These are phyloP conservation scores for Blastocystis sp. DNA, from an alignment of 352 stramenopile genomes.

Conservation along the genomic window DNA sequence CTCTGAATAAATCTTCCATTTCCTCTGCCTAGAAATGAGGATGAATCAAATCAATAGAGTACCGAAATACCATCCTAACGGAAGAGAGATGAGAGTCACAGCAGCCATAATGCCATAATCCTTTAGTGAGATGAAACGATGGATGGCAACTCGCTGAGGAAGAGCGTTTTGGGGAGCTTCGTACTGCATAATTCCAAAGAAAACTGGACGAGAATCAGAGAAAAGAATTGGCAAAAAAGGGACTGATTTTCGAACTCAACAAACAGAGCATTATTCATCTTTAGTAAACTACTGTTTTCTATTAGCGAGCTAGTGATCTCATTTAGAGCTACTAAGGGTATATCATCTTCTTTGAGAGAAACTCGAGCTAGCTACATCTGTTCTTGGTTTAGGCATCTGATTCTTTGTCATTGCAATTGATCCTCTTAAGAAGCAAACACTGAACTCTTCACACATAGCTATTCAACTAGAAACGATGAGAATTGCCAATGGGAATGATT, in stretches of 20 bases:
- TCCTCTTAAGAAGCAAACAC: no score
- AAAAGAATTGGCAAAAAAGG: not conserved
- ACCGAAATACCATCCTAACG: conserved; percentile 54
- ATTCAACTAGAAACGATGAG: no score
- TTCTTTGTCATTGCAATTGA: not conserved
- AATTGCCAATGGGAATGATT: no score
- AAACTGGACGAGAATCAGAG: conserved; percentile 5
- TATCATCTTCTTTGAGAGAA: not conserved
- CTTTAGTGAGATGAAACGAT: conserved; percentile 31
- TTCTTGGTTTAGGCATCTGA: not conserved
- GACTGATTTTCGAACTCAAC: not conserved
- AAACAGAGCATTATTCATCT: not conserved
- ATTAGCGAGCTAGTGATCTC: not conserved
- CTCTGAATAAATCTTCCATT: conserved; percentile 47
- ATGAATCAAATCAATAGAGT: not conserved
- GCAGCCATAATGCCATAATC: conserved; percentile 55
- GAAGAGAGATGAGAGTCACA: conserved; percentile 49
- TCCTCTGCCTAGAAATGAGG: conserved; percentile 42
- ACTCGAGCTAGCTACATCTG: not conserved
- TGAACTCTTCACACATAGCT: no score
- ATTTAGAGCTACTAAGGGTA: not conserved
- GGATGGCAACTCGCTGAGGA: conserved; percentile 21
- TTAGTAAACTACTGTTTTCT: not conserved
- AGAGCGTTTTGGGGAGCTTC: not conserved
- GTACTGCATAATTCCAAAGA: conserved; percentile 10